These are phyloP conservation scores for Pseudopyrenochaeta lycopersici DNA, from an alignment of 2,329 filamentous ascomycete genomes.

Conservation along the genomic window DNA sequence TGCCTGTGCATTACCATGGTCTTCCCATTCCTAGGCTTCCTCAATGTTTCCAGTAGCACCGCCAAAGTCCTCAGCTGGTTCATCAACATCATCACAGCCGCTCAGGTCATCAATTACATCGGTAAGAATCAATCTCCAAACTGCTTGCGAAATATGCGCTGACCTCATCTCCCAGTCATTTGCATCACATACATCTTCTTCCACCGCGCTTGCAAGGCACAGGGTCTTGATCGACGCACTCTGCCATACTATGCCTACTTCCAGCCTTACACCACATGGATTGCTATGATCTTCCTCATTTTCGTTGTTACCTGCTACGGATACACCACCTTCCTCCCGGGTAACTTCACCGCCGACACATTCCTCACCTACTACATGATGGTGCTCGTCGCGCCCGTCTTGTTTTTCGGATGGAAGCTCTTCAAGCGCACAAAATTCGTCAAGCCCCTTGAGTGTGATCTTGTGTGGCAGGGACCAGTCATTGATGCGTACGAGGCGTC, in stretches of 20 bases:
- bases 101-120: conserved; percentile 57
- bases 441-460: conserved; percentile 49
- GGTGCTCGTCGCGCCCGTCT: conserved; percentile 33
- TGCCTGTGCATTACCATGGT: conserved; percentile 72
- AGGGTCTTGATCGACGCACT: conserved; percentile 57
- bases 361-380: conserved; percentile 57
- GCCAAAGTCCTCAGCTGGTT: conserved; percentile 78
- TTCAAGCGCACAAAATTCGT: conserved; percentile 66
- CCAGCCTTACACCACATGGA: conserved; percentile 26
- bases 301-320: conserved; percentile 27
- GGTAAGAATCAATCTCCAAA: no score
- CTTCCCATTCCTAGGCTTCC: conserved; percentile 74
- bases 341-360: conserved; percentile 54
- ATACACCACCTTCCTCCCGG: conserved; percentile 53
- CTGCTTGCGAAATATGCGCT: no score
- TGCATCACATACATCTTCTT: conserved; percentile 65
- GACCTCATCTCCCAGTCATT: conserved; percentile 51
- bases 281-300: conserved; percentile 21
- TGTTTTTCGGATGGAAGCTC: conserved; percentile 66
- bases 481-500: conserved; percentile 50
- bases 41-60: conserved; percentile 72
- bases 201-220: conserved; percentile 54
- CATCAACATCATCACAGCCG: conserved; percentile 75
- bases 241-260: conserved; percentile 57
- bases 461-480: conserved; percentile 55